Evolutionary conservation across 2,329 filamentous ascomycete species (phyloP).

Genomic region (Rutstroemia sp.): DNA sequence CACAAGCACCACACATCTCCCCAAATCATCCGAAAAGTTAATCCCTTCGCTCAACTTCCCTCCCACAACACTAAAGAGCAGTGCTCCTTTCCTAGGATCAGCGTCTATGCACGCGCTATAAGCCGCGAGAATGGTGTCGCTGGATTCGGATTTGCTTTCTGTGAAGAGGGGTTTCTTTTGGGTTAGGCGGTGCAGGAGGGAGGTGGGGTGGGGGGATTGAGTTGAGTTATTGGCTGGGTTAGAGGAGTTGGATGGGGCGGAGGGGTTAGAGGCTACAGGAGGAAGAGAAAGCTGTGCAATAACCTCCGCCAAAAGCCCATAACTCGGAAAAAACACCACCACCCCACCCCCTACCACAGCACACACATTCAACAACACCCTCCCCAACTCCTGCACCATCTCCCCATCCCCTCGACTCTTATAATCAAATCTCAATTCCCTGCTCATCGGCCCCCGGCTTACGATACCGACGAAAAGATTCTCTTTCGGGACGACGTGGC

Average conservation of each 20-base stretch:
- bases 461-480: constrained; percentile 78
- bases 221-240: neutral
- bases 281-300: constrained; percentile 48
- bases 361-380: constrained; percentile 64
- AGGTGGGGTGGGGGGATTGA: constrained; percentile 16
- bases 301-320: constrained; percentile 78
- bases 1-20: constrained; percentile 83
- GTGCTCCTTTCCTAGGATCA: constrained; percentile 50
- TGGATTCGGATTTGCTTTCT: constrained; percentile 40
- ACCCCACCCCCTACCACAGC: constrained; percentile 76
- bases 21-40: constrained; percentile 89
- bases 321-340: constrained; percentile 93
- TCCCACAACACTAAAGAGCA: constrained; percentile 85
- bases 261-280: constrained; percentile 15
- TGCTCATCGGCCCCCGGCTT: constrained; percentile 37
- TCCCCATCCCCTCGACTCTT: constrained; percentile 54
- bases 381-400: constrained; percentile 69
- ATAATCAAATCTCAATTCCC: constrained; percentile 80
- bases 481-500: constrained; percentile 79
- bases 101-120: constrained; percentile 63
- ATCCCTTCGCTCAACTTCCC: constrained; percentile 96
- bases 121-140: constrained; percentile 60
- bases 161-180: constrained; percentile 56
- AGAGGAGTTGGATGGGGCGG: too few relatives aligned
- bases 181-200: constrained; percentile 52